phyloP scores from a whole-genome alignment of 179 eudicot genomes.

The Camellia oleifera region DNA sequence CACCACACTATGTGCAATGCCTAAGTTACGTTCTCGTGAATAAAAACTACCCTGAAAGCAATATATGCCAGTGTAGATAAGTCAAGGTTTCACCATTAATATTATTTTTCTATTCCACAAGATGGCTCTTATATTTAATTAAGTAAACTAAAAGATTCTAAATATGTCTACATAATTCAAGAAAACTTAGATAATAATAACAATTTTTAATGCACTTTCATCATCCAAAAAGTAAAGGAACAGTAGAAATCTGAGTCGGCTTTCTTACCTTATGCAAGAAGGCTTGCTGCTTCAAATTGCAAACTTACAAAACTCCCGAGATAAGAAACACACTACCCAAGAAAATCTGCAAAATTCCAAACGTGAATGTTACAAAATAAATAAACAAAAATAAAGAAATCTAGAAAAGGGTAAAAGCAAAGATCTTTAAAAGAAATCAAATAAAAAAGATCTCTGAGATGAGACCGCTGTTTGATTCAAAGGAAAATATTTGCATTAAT shows the following conservation, averaged over 20 bases:
- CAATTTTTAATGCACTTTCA: background rate
- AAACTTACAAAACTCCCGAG: background rate
- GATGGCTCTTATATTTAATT: background rate
- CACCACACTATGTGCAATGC: background rate
- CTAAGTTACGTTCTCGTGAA: background rate
- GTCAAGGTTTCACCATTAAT: background rate
- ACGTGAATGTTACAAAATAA: too few species aligned
- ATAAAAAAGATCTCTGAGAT: background rate
- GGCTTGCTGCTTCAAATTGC: background rate
- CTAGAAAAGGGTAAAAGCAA: background rate
- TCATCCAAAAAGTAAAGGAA: background rate
- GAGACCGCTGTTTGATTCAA: background rate
- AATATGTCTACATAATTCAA: background rate
- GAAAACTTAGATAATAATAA: background rate
- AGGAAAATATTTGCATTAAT: background rate
- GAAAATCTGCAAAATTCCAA: constrained; percentile 6
- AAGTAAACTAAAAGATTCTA: background rate
- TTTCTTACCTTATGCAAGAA: constrained; percentile 42
- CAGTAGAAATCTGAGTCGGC: constrained; percentile 17
- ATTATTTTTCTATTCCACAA: background rate
- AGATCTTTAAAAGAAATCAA: background rate
- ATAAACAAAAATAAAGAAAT: background rate
- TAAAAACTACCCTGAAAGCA: background rate
- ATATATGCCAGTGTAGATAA: background rate
- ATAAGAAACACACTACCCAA: background rate